Evolutionary conservation across 208 protist genomes (phyloP).

Genomic region (Acanthamoeba lenticulata): DNA sequence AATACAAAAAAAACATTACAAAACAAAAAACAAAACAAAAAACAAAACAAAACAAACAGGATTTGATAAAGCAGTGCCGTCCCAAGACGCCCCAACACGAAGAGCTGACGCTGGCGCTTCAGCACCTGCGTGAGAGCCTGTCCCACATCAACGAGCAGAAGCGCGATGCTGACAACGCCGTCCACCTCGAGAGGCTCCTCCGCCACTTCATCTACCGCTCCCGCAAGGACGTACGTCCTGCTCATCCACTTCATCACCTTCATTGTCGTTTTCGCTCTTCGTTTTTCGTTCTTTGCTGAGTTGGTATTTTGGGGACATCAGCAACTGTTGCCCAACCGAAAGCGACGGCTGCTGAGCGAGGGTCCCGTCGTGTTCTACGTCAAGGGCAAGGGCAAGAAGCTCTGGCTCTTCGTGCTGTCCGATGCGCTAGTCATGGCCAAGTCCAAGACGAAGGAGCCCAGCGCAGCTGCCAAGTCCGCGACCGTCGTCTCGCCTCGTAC

Average conservation of each 20-base stretch:
- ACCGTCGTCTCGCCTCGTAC: neutral
- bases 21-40: too few relatives aligned
- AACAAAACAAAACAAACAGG: neutral
- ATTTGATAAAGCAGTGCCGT: neutral
- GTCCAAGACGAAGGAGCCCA: neutral
- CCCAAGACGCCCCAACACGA: neutral
- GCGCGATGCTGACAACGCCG: neutral
- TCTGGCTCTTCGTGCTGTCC: neutral
- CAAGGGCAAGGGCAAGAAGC: neutral
- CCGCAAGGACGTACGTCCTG: neutral
- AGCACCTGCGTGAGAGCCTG: neutral
- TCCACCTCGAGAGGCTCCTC: neutral
- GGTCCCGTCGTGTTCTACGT: neutral
- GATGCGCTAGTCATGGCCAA: conserved; percentile 16
- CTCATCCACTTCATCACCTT: too few relatives aligned
- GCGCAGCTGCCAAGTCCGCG: neutral
- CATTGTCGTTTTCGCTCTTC: too few relatives aligned
- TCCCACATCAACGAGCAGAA: conserved; percentile 32
- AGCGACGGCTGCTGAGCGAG: neutral
- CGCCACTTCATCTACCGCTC: neutral
- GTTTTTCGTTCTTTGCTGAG: too few relatives aligned
- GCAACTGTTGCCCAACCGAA: neutral
- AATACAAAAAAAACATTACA: too few relatives aligned
- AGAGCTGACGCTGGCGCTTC: neutral
- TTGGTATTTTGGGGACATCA: too few relatives aligned